phyloP scores from a whole-genome alignment of 2,329 filamentous ascomycete genomes.

The Trichoderma sp. region DNA sequence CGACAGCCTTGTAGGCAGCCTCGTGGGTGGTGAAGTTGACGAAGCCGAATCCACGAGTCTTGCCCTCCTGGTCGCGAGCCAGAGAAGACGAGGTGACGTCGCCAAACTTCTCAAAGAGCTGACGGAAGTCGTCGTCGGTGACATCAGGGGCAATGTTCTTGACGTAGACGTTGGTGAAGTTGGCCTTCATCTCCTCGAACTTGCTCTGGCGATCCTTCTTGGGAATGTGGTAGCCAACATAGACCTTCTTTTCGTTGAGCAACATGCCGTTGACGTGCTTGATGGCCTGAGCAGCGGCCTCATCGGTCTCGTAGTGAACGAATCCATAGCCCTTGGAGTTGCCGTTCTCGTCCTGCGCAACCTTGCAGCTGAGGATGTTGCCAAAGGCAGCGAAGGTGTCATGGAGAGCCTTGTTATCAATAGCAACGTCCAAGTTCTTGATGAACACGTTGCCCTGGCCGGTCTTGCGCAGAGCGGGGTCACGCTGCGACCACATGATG shows the following conservation, averaged over 20 bases:
- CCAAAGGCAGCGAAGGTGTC: constrained; percentile 99
- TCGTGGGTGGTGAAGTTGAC: constrained; percentile 96
- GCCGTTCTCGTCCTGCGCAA: constrained; percentile 93
- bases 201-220: constrained; percentile 99
- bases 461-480: constrained; percentile 98
- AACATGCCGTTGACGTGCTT: constrained; percentile 99
- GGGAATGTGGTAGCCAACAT: constrained; percentile 97
- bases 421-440: constrained; percentile 98
- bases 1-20: constrained; percentile 80
- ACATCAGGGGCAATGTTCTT: constrained; percentile 91
- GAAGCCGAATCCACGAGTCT: constrained; percentile 94
- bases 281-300: constrained; percentile 94
- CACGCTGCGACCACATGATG: constrained; percentile 99
- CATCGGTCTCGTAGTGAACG: constrained; percentile 99
- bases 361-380: constrained; percentile 99
- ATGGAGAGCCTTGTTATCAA: constrained; percentile 99
- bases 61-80: constrained; percentile 83
- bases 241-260: constrained; percentile 99
- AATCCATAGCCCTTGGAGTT: constrained; percentile 99
- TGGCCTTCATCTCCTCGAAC: constrained; percentile 99
- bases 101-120: constrained; percentile 87
- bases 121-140: constrained; percentile 91
- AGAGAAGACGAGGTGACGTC: constrained; percentile 95
- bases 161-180: constrained; percentile 99
- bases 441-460: constrained; percentile 99